Evolutionary conservation across 2,329 filamentous ascomycete genomes (phyloP), one percentile per base, ranked within the genome.

Genomic region (Calonectria naviculata): DNA sequence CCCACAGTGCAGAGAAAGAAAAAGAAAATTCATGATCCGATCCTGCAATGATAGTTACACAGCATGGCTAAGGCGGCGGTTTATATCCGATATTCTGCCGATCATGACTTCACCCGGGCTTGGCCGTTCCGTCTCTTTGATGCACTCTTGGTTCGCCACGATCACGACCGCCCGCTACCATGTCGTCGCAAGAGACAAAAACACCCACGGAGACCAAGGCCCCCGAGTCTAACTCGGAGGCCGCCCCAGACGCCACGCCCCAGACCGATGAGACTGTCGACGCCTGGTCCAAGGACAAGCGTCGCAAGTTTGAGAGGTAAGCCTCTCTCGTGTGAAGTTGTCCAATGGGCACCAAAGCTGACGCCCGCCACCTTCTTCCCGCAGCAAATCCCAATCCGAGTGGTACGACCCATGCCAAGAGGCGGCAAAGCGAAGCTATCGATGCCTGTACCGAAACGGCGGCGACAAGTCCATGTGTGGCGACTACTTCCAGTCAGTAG

Each of bases 321-420:
- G 87, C 10, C n/a, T 10, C 29, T 56, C 60, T 67, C 46, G 52
- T 24, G 4, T 36, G 21, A 21, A 19, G 34, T 29, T 31, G 17
- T 44, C 38, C 26, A 24, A 58, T 13, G 15, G 31, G 29, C 21
- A 26, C 21, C 17, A 19, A 24, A 58, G 26, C 71, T 76, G 65
- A 73, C 63, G 17, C 19, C 52, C 28, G 44, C 28, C 54, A 21
- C 21, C 28, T 24, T 21, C 29, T 12, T 7, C 15, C 29, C 38
- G 71, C 79, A 98, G 96, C 76, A 98, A 98, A 87, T 89, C 88
- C 67, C 91, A 93, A 80, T 98, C 95, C 87, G 92, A 98, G 82
- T 98, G 93, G 85, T 95, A 94, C 82, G 97, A 99, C 79, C 97
- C 97, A 2, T 99, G 97, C 83, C 96, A 98, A 82, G 96, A 98